Evolutionary conservation across 202 grass and related monocot species (phyloP).

Genomic region (Hordeum pubiflorum): DNA sequence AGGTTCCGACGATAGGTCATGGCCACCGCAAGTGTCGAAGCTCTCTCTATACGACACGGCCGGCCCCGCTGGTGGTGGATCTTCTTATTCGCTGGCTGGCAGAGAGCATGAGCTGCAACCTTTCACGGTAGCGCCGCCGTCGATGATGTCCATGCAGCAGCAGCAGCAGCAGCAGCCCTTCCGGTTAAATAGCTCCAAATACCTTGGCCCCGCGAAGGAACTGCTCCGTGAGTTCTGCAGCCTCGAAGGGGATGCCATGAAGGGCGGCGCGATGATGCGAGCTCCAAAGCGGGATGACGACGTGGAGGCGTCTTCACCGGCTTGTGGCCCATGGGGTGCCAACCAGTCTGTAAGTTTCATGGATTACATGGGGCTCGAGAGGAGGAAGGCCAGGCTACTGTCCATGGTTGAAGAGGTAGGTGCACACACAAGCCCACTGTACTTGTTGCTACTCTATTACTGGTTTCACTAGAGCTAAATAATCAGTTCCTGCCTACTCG

Average conservation of each 20-base stretch:
- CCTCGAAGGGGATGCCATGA: slow-evolving; percentile 30
- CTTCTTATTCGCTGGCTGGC: too few relatives aligned
- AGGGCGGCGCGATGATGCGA: not conserved
- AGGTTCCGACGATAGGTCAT: not conserved
- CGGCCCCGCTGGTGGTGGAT: too few relatives aligned
- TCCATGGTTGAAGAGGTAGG: slow-evolving; percentile 71
- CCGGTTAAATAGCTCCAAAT: slow-evolving; percentile 46
- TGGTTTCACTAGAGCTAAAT: too few relatives aligned
- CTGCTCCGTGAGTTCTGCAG: slow-evolving; percentile 57
- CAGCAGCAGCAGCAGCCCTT: slow-evolving; percentile 21
- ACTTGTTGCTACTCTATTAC: not conserved
- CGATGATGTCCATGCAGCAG: not conserved
- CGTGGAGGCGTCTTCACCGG: slow-evolving; percentile 1
- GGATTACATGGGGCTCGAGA: slow-evolving; percentile 56
- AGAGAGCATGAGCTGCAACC: not conserved
- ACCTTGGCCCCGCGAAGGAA: slow-evolving; percentile 32
- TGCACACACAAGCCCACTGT: not conserved
- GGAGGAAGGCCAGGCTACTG: slow-evolving; percentile 50
- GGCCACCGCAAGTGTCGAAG: not conserved
- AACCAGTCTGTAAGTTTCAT: slow-evolving; percentile 17
- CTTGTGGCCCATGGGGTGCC: slow-evolving; percentile 16
- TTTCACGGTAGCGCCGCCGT: not conserved
- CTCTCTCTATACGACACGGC: not conserved
- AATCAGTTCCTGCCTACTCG: not conserved
- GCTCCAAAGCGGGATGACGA: not conserved